phyloP scores from a whole-genome alignment of 2,329 filamentous ascomycete genomes.

The Aspergillus spinulosporus region DNA sequence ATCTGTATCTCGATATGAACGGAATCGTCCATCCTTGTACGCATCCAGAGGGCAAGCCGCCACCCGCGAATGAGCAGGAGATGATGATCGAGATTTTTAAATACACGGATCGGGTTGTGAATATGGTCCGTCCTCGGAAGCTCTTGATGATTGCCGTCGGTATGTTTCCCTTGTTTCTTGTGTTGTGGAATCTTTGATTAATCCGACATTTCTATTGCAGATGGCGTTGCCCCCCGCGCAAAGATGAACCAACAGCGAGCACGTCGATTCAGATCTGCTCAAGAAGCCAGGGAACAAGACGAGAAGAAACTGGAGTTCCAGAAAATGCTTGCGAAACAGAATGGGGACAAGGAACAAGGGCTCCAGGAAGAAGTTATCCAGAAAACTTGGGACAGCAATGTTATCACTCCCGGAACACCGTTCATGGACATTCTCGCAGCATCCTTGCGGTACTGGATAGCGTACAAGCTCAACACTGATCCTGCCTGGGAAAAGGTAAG shows the following conservation, averaged over 20 bases:
- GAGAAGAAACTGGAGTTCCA: slow-evolving; percentile 85
- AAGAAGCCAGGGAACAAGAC: slow-evolving; percentile 92
- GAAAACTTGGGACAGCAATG: slow-evolving; percentile 88
- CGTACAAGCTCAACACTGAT: slow-evolving; percentile 96
- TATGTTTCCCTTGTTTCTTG: slow-evolving; percentile 38
- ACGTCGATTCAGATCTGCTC: slow-evolving; percentile 87
- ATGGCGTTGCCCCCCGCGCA: slow-evolving; percentile 93
- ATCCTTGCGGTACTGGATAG: slow-evolving; percentile 92
- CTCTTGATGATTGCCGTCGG: slow-evolving; percentile 95
- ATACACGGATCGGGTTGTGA: slow-evolving; percentile 97
- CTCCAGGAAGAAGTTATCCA: slow-evolving; percentile 64
- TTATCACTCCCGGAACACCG: slow-evolving; percentile 92
- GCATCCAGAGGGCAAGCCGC: slow-evolving; percentile 88
- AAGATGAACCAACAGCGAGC: slow-evolving; percentile 99
- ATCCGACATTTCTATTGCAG: slow-evolving; percentile 47
- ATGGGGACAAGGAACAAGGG: slow-evolving; percentile 62
- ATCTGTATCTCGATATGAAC: slow-evolving; percentile 98
- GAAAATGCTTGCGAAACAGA: slow-evolving; percentile 79
- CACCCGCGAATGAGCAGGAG: slow-evolving; percentile 91
- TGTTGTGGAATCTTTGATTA: slow-evolving; percentile 1
- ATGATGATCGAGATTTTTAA: slow-evolving; percentile 99
- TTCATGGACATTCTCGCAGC: slow-evolving; percentile 96
- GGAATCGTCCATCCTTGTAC: slow-evolving; percentile 99
- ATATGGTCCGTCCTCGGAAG: slow-evolving; percentile 96
- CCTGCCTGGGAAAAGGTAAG: slow-evolving; percentile 80